These are phyloP conservation scores for Exophiala viscosa DNA, from an alignment of 2,329 filamentous ascomycete genomes.

Conservation along the genomic window DNA sequence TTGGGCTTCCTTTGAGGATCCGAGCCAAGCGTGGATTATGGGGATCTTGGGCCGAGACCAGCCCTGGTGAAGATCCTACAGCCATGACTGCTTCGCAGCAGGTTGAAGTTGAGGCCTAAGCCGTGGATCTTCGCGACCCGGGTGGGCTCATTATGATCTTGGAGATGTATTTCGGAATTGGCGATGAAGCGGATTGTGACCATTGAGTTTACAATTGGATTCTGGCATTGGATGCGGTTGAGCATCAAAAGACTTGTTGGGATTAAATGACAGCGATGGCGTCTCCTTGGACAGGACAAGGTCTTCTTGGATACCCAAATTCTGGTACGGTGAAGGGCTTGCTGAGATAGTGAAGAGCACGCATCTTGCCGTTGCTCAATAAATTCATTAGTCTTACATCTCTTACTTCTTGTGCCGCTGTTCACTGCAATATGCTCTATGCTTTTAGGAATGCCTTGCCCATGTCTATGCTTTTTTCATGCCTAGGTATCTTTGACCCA, in stretches of 20 bases:
- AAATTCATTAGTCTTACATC: no score
- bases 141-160: neutral
- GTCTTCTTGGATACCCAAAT: neutral
- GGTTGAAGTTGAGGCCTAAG: constrained; percentile 7
- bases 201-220: neutral
- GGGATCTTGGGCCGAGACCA: constrained; percentile 87
- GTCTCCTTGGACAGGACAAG: neutral
- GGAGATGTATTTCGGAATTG: neutral
- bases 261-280: neutral
- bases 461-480: neutral
- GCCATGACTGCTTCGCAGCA: constrained; percentile 18
- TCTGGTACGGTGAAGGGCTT: no score
- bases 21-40: constrained; percentile 92
- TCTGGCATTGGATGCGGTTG: neutral
- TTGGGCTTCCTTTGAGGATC: constrained; percentile 78
- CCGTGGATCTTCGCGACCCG: neutral
- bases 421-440: neutral
- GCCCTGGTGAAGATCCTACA: constrained; percentile 22
- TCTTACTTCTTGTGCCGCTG: neutral
- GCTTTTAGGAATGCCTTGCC: neutral
- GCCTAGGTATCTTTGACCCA: constrained; percentile 54
- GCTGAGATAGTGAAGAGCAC: no score
- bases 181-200: neutral
- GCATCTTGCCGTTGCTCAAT: no score
- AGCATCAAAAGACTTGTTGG: neutral